Evolutionary conservation across 495 filamentous ascomycete genomes (phyloP), one percentile per base, ranked within the genome.

Genomic region (Hyphodiscus hymeniophilus): DNA sequence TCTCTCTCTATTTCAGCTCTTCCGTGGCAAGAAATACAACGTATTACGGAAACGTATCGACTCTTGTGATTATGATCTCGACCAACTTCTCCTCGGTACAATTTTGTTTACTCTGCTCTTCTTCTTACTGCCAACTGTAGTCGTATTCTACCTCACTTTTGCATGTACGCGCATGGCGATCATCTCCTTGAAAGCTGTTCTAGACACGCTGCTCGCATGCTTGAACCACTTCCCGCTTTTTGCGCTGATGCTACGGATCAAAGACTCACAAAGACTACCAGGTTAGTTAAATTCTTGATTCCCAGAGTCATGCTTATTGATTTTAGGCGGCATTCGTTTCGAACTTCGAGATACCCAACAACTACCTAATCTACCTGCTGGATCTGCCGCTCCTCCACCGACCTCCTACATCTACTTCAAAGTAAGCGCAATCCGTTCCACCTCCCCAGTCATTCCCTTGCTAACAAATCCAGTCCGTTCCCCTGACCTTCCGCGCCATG

Each of bases 141-240:
- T 90, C 34, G 94, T 96, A 8, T 99, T 96, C 59, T 99, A 99
- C 61, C 70, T 95, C 32, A 95, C 94, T 22, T 99, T 99, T 65
- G 91, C 92, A 22, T 81, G 84, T 31, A 89, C 92, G 15, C 80
- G 92, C 26, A 95, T 96, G 85, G 81, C 81, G 42, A 96, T 97
- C 56, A 96, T 99, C 43, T 82, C 82, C 21, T 65, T 95, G 38
- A 97, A 96, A 60, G 94, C 89, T 6, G 67, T 75, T 3, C 79
- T 97, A 43, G 92, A 99, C 66, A 95, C 88, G 1, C 73, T 87
- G 52, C 72, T 97, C 50, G 92, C 92, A 33, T 96, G 87, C 65
- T 67, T 99, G 50, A 99, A 99, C 59, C 92, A 99, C 64, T 99
- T 99, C 60, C 92, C 92, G 18, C 76, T 99, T 18, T 99, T 99